These are phyloP conservation scores for Yarrowia sp. DNA, from an alignment of 805 yeast species.

Conservation along the genomic window DNA sequence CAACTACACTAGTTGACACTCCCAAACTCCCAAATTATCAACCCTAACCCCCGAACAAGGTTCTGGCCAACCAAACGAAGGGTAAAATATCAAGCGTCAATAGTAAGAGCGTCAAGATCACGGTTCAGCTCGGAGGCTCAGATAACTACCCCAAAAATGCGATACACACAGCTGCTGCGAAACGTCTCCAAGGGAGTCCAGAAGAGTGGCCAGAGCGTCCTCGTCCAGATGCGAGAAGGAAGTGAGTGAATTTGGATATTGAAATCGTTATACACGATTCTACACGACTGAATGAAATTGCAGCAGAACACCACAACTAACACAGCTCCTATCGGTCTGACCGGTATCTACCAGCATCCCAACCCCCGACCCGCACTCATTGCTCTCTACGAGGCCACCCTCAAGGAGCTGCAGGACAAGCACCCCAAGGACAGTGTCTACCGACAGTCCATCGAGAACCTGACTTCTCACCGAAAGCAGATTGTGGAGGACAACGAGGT, in stretches of 20 bases:
- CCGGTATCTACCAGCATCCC: conserved; percentile 78
- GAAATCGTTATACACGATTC: not conserved
- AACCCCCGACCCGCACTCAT: conserved; percentile 77
- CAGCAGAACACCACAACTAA: not conserved
- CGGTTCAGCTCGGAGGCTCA: conserved; percentile 16
- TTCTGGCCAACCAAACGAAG: conserved; percentile 25
- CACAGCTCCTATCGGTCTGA: conserved; percentile 68
- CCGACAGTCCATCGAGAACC: conserved; percentile 66
- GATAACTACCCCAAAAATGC: not conserved
- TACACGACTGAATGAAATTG: not conserved
- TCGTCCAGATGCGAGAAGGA: conserved; percentile 26
- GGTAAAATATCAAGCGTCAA: conserved; percentile 8
- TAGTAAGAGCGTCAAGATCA: conserved; percentile 22
- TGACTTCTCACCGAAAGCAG: conserved; percentile 66
- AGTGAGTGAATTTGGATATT: conserved; percentile 26
- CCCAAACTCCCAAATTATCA: not conserved
- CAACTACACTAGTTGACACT: not conserved
- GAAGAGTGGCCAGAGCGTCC: conserved; percentile 28
- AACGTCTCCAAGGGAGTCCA: conserved; percentile 26
- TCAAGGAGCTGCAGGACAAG: conserved; percentile 53
- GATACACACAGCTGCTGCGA: conserved; percentile 27
- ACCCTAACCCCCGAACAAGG: conserved; percentile 25
- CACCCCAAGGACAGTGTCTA: conserved; percentile 75
- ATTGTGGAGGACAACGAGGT: conserved; percentile 64
- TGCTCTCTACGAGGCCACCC: conserved; percentile 67